Percentiles rank a stretch among this genome's conserved stretches.
phyloP scores from a whole-genome alignment of 2,329 filamentous ascomycete species.

The Pseudonectria buxi region DNA sequence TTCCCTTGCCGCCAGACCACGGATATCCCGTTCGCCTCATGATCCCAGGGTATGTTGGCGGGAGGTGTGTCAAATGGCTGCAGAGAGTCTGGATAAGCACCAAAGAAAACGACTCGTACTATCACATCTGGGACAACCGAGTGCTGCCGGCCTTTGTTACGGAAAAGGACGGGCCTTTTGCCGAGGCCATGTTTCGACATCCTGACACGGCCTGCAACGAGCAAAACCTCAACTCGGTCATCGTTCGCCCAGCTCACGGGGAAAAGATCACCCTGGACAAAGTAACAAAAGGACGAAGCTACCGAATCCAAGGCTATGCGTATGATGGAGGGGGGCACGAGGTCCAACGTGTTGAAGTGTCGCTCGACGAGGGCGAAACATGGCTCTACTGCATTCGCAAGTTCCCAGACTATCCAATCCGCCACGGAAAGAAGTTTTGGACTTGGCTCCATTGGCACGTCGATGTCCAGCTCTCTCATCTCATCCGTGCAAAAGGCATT shows the following conservation, averaged over 20 bases:
- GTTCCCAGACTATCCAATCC: slow-evolving; percentile 40
- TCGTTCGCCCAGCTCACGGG: slow-evolving; percentile 38
- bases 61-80: slow-evolving; percentile 41
- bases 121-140: slow-evolving; percentile 45
- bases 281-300: slow-evolving; percentile 32
- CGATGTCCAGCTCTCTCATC: slow-evolving; percentile 37
- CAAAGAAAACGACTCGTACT: slow-evolving; percentile 37
- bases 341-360: slow-evolving; percentile 42
- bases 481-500: slow-evolving; percentile 36
- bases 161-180: slow-evolving; percentile 41
- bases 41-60: slow-evolving; percentile 38
- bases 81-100: slow-evolving; percentile 33
- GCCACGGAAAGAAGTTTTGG: slow-evolving; percentile 48
- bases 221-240: slow-evolving; percentile 42
- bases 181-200: slow-evolving; percentile 39
- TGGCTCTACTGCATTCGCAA: slow-evolving; percentile 30
- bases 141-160: slow-evolving; percentile 44
- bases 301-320: slow-evolving; percentile 40
- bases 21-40: slow-evolving; percentile 37
- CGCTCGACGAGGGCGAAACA: slow-evolving; percentile 37
- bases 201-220: slow-evolving; percentile 42
- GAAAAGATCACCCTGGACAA: slow-evolving; percentile 34
- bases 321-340: slow-evolving; percentile 45
- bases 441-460: slow-evolving; percentile 47
- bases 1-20: slow-evolving; percentile 36